Evolutionary conservation across 2,329 filamentous ascomycete genomes (phyloP), one percentile per base, ranked within the genome.

Genomic region (Paraphaeosphaeria sporulosa): DNA sequence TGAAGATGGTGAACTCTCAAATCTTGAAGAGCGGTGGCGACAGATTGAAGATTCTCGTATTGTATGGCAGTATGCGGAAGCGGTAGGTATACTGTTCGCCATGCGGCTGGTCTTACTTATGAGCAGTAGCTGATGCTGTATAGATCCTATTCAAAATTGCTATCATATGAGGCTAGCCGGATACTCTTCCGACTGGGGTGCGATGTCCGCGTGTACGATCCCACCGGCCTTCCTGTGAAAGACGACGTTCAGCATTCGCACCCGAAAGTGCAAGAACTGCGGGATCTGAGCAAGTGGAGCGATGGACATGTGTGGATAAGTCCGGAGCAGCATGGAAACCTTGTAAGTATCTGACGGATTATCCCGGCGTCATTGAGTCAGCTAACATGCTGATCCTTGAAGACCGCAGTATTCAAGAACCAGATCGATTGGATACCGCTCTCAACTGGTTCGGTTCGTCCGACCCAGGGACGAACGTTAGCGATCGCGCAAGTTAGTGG

Each of bases 351-450:
- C 30, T 42, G 56, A 6, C 13, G 17, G 36, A n/a, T 21, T 34
- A 19, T n/a, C n/a, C n/a, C n/a, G n/a, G 4, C 6, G 10, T 2
- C 9, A 13, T 48, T 40, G 43, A 48, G 13, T n/a, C 15, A 48
- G 23, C 44, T 48, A 27, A 48, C 32, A 21, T 32, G 21, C 50
- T 85, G 80, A 89, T 25, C 6, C 13, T 19, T 50, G n/a, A n/a
- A 85, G 81, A 89, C 87, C 0, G 86, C 83, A 4, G 85, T 90
- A 0, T 90, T 90, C 80, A 90, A 90, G 64, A 88, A 89, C 64
- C 87, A 90, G 64, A 90, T 90, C 50, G 88, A 90, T 72, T 90
- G 88, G 89, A 88, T 90, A 42, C 88, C 88, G 0, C 78, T 90
- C 0, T 83, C 80, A 1, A 84, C 84, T 0, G 87, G 88, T 25